Conservation (phyloP, 1,284 basidiomycete species). For the Cerioporus squamosus region DNA sequence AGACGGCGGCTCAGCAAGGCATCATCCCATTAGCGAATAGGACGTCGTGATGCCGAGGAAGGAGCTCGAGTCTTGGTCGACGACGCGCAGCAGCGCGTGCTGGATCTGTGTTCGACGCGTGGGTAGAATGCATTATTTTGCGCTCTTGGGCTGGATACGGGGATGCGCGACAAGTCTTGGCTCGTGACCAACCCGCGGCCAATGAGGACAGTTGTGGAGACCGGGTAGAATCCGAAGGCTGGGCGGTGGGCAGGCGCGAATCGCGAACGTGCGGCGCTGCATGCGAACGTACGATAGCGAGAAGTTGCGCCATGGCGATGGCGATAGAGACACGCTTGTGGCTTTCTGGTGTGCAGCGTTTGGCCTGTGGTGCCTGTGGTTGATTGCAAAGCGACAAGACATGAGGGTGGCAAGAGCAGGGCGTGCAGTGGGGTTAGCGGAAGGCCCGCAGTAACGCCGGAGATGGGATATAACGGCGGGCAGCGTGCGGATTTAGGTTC, state of each 20-base stretch:
- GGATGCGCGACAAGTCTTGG: not conserved
- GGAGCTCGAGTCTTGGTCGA: not conserved
- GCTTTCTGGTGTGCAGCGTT: not conserved
- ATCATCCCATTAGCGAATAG: slow-evolving; percentile 65
- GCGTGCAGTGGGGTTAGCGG: slow-evolving; percentile 27
- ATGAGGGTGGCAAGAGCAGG: not conserved
- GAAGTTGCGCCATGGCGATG: not conserved
- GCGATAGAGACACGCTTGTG: not conserved
- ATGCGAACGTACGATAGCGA: slow-evolving; percentile 7
- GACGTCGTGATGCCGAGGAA: slow-evolving; percentile 40
- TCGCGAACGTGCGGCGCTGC: slow-evolving; percentile 2
- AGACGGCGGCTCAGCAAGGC: slow-evolving; percentile 48
- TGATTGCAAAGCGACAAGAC: too few relatives aligned
- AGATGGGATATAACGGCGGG: slow-evolving; percentile 8
- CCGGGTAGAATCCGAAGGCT: not conserved
- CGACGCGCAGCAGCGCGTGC: not conserved
- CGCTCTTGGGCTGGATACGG: slow-evolving; percentile 10
- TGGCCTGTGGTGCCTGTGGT: not conserved
- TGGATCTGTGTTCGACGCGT: not conserved
- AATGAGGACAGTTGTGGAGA: not conserved
- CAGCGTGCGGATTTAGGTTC: slow-evolving; percentile 11
- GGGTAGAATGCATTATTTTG: slow-evolving; percentile 1
- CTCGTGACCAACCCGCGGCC: not conserved
- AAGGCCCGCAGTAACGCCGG: slow-evolving; percentile 34
- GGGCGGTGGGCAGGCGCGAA: not conserved